Conservation (phyloP, 306 rosid genomes). For the Oxytropis ochrocephala region DNA sequence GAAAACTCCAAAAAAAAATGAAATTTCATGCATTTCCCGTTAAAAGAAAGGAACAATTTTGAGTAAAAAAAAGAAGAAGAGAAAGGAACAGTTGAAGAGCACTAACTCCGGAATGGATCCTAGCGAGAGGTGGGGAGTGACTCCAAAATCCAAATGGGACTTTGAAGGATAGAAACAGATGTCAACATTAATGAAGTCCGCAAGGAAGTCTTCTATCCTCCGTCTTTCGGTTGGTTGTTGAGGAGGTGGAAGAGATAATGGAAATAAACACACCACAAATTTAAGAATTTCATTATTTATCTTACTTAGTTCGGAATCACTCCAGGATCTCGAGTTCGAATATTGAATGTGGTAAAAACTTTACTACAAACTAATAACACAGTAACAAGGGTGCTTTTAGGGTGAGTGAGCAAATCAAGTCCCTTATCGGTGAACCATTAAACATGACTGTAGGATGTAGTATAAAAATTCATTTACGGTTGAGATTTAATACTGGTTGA, state of each 20-base stretch:
- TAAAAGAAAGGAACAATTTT: not conserved
- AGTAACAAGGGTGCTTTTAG: too few species aligned
- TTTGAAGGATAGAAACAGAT: not conserved
- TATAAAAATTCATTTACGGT: too few species aligned
- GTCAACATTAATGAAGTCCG: not conserved
- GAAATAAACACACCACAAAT: not conserved
- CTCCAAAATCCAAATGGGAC: slow-evolving; percentile 4
- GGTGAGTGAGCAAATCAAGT: too few species aligned
- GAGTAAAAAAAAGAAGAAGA: too few species aligned
- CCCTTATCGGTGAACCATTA: too few species aligned
- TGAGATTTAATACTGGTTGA: too few species aligned
- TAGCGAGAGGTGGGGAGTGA: not conserved
- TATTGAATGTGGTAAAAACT: too few species aligned
- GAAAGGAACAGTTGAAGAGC: not conserved
- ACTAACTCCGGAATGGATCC: not conserved
- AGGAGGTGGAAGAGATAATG: not conserved
- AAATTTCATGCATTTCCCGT: not conserved
- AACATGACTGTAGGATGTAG: too few species aligned
- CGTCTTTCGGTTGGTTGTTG: slow-evolving; percentile 18
- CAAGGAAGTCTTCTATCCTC: not conserved
- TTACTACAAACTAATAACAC: too few species aligned
- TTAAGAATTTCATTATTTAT: not conserved
- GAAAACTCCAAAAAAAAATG: not conserved
- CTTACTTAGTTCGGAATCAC: too few species aligned
- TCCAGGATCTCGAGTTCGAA: too few species aligned